Base-by-base conservation (phyloP, 768 basidiomycete genomes). In the Vishniacozyma victoriae region DNA sequence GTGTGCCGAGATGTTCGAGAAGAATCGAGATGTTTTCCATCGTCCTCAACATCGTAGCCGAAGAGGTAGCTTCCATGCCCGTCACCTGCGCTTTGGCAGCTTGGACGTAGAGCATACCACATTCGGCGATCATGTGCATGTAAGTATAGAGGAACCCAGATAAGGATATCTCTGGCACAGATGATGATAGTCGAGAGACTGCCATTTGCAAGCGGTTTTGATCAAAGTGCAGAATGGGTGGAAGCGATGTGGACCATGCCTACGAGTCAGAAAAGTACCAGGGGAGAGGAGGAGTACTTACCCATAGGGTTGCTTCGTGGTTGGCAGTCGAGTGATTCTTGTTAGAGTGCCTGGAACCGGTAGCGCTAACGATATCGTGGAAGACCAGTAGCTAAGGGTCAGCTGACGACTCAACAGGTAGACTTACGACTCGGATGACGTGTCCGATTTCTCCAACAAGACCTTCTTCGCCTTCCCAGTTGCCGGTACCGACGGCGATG, bases 21-120 rank as follows among this genome's bases (percentile, higher is more conserved):
- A 69, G 57, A 4, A 71, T 64, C 2, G 58, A 54, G 22, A 71
- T 52, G 31, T 71, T 71, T 26, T 71, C 65, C 3, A 69, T 67
- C 5, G 67, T 67, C 59, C 50, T 43, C 69, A 67, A 31, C 66
- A 52, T 26, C 62, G 61, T 37, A 3, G 41, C 56, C 42, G 6
- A 9, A 11, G 5, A 4, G 12, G n/a, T 6, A n/a, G 40, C 40
- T 16, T 41, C 50, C 50, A n/a, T 33, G 29, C 29, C n/a, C 7
- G 53, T 52, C 2, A 41, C 52, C 23, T 46, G 50, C 23, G 46
- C 59, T 4, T 60, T 52, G 19, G 59, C 61, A 15, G 63, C 66
- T 48, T 71, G 70, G 20, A 71, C 54, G 48, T 69, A 67, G 46
- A 69, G 69, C 62, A 69, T 69, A 12, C 67, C 66, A 36, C 67